phyloP scores from a whole-genome alignment of 2,329 filamentous ascomycete species.

The Stenocarpella maydis region DNA sequence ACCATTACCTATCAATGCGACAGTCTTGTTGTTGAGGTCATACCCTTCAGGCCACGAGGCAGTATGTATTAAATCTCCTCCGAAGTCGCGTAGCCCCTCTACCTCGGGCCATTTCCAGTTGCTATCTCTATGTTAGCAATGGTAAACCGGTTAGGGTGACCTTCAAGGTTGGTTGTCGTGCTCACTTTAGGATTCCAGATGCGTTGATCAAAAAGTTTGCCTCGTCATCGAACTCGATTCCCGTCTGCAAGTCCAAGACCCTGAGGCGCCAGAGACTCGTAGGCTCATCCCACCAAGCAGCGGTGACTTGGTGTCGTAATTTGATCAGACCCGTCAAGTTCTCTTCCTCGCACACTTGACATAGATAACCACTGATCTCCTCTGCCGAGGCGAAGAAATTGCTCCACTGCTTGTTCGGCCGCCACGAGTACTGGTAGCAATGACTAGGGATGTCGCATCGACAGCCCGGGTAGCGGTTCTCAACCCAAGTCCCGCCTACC shows the following conservation, averaged over 20 bases:
- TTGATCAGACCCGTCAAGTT: slow-evolving; percentile 54
- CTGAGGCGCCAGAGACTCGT: slow-evolving; percentile 53
- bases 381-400: slow-evolving; percentile 62
- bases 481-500: slow-evolving; percentile 66
- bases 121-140: slow-evolving; percentile 41
- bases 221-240: slow-evolving; percentile 51
- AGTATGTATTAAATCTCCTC: slow-evolving; percentile 60
- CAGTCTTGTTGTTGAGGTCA: slow-evolving; percentile 57
- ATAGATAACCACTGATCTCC: slow-evolving; percentile 65
- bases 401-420: slow-evolving; percentile 66
- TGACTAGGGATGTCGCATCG: slow-evolving; percentile 65
- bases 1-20: slow-evolving; percentile 66
- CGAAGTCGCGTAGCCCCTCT: slow-evolving; percentile 53
- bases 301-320: slow-evolving; percentile 51
- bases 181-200: slow-evolving; percentile 62
- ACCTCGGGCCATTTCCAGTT: slow-evolving; percentile 63
- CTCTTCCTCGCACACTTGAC: slow-evolving; percentile 56
- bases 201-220: slow-evolving; percentile 60
- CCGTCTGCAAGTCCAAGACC: slow-evolving; percentile 49
- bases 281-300: slow-evolving; percentile 55
- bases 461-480: slow-evolving; percentile 67
- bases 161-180: background rate
- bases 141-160: slow-evolving; percentile 26
- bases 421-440: slow-evolving; percentile 70
- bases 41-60: slow-evolving; percentile 61